Conservation (phyloP, 495 filamentous ascomycete genomes). For the Xylaria nigripes region DNA sequence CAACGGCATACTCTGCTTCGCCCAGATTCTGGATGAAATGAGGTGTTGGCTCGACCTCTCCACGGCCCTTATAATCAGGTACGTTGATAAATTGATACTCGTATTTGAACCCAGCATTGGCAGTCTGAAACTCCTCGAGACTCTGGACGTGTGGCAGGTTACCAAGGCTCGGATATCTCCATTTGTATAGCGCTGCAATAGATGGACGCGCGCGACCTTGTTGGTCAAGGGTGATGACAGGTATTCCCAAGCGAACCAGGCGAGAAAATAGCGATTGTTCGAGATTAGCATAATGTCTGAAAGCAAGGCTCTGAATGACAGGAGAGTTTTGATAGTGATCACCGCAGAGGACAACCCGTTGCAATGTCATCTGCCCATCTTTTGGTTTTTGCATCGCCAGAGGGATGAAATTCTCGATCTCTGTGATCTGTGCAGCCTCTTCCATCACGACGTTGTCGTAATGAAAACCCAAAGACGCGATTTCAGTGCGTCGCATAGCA, state of each 20-base stretch:
- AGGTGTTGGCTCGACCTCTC: conserved; percentile 84
- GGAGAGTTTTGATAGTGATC: conserved; percentile 97
- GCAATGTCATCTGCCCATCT: conserved; percentile 63
- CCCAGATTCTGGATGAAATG: conserved; percentile 97
- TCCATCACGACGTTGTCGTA: conserved; percentile 99
- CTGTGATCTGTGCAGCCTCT: conserved; percentile 96
- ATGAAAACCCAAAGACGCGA: conserved; percentile 82
- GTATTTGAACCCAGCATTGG: conserved; percentile 86
- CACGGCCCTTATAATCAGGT: conserved; percentile 81
- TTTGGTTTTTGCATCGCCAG: conserved; percentile 78
- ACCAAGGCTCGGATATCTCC: conserved; percentile 78
- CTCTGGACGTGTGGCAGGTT: conserved; percentile 68
- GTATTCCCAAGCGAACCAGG: conserved; percentile 81
- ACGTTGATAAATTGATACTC: conserved; percentile 98
- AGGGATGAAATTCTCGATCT: conserved; percentile 95
- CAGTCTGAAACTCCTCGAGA: conserved; percentile 61
- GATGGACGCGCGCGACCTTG: conserved; percentile 83
- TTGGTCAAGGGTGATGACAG: conserved; percentile 79
- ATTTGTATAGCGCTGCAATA: conserved; percentile 85
- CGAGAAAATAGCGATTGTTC: conserved; percentile 93
- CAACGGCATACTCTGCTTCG: conserved; percentile 94
- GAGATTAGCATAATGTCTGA: conserved; percentile 89
- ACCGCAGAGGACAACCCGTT: conserved; percentile 85
- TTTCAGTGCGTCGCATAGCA: conserved; percentile 92
- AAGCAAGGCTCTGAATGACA: conserved; percentile 92